phyloP scores from a whole-genome alignment of 108 stramenopile genomes.

The Cyclotella cryptica region DNA sequence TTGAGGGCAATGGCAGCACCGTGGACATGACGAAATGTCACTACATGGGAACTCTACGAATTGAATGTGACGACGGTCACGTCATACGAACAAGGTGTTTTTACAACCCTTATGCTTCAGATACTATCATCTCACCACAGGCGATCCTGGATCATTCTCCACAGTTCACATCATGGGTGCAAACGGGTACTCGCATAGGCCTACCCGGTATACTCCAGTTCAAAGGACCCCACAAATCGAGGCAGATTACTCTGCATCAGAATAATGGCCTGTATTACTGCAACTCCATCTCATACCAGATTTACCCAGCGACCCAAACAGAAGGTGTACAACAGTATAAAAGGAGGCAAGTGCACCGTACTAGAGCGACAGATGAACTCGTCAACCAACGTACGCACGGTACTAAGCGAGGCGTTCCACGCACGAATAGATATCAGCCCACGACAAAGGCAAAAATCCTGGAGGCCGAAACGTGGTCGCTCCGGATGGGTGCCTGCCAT shows the following conservation, averaged over 20 bases:
- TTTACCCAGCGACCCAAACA: neutral
- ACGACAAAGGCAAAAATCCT: neutral
- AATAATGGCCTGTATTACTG: too few species aligned
- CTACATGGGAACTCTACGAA: neutral
- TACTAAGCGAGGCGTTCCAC: neutral
- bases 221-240: neutral
- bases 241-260: neutral
- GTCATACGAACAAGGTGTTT: neutral
- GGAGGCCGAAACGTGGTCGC: slow-evolving; percentile 11
- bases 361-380: neutral
- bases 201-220: neutral
- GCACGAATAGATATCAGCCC: neutral
- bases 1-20: neutral
- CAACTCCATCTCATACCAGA: slow-evolving; percentile 1
- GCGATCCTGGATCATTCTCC: neutral
- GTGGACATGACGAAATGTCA: neutral
- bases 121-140: slow-evolving; percentile 4
- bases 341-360: neutral
- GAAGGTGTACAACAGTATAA: neutral
- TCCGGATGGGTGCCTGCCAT: slow-evolving; percentile 6
- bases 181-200: neutral
- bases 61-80: neutral
- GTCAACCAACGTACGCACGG: neutral
- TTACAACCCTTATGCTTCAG: slow-evolving; percentile 1
- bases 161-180: neutral